A percentile compares a stretch with the other conserved stretches of the same genome.
These are phyloP conservation scores for Celoporthe dispersa DNA, from an alignment of 2,329 filamentous ascomycete species.

Conservation along the genomic window DNA sequence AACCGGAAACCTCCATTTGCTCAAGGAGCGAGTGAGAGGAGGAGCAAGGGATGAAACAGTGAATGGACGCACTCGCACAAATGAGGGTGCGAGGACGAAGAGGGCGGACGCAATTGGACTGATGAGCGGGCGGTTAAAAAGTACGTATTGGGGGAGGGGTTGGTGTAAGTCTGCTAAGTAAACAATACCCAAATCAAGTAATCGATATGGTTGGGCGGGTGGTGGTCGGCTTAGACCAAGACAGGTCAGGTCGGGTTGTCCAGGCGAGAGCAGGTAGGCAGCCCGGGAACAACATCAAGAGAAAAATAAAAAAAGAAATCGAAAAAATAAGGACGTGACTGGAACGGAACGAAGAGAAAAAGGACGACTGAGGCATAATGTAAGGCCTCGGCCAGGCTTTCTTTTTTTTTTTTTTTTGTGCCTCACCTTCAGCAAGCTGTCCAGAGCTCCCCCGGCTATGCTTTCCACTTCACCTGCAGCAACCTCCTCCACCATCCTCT, in stretches of 20 bases:
- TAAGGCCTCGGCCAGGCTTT: background rate
- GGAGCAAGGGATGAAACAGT: background rate
- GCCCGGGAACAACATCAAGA: background rate
- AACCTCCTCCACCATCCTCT: background rate
- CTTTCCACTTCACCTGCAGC: slow-evolving; percentile 2
- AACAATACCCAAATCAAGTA: background rate
- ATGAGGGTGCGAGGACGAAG: slow-evolving; percentile 1
- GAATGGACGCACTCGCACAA: slow-evolving; percentile 2
- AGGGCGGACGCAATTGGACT: background rate
- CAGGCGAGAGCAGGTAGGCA: background rate
- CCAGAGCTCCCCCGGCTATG: background rate
- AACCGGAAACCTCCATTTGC: slow-evolving; percentile 17
- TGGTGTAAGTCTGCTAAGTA: slow-evolving; percentile 1
- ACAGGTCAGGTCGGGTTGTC: background rate
- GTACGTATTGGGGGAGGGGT: background rate
- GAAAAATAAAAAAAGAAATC: background rate
- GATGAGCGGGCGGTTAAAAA: background rate
- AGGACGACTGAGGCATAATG: background rate
- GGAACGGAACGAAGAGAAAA: background rate
- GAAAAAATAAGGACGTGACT: background rate
- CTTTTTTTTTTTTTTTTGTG: background rate
- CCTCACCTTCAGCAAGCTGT: background rate
- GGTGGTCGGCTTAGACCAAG: background rate
- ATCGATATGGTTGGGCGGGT: background rate
- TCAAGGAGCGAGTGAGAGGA: background rate